Conservation (phyloP, 208 protist genomes). For the Trypanosoma melophagium region DNA sequence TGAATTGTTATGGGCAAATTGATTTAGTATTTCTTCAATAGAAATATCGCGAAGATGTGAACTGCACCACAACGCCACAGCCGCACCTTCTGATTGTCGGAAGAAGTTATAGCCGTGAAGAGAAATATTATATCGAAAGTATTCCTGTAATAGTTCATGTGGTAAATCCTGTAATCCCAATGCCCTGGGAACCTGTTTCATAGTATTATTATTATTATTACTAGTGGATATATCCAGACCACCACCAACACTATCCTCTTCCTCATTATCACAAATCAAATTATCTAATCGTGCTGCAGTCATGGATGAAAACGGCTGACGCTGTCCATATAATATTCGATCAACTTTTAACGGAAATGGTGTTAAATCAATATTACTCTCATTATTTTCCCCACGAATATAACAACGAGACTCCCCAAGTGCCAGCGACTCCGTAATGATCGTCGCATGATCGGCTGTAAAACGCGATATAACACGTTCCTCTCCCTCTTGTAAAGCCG, state of each 20-base stretch:
- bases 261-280: slow-evolving; percentile 23
- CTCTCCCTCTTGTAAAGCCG: slow-evolving; percentile 59
- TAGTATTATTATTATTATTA: background rate
- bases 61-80: slow-evolving; percentile 52
- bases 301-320: slow-evolving; percentile 52
- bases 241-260: background rate
- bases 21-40: slow-evolving; percentile 3
- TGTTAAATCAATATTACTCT: slow-evolving; percentile 19
- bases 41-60: slow-evolving; percentile 24
- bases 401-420: slow-evolving; percentile 78
- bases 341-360: slow-evolving; percentile 47
- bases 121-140: slow-evolving; percentile 66
- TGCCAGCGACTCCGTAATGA: slow-evolving; percentile 57
- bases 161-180: slow-evolving; percentile 14
- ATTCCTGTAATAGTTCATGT: slow-evolving; percentile 21
- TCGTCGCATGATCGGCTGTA: slow-evolving; percentile 52
- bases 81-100: slow-evolving; percentile 57
- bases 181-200: background rate
- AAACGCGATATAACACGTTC: slow-evolving; percentile 69
- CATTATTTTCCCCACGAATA: slow-evolving; percentile 40
- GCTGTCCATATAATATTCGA: slow-evolving; percentile 54
- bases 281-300: slow-evolving; percentile 45
- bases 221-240: too few relatives aligned
- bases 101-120: slow-evolving; percentile 77
- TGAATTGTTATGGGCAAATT: background rate